Evolutionary conservation across 148 eudicot species (phyloP), one percentile per base, ranked within the genome.

Genomic region (Dianthus caryophyllus): DNA sequence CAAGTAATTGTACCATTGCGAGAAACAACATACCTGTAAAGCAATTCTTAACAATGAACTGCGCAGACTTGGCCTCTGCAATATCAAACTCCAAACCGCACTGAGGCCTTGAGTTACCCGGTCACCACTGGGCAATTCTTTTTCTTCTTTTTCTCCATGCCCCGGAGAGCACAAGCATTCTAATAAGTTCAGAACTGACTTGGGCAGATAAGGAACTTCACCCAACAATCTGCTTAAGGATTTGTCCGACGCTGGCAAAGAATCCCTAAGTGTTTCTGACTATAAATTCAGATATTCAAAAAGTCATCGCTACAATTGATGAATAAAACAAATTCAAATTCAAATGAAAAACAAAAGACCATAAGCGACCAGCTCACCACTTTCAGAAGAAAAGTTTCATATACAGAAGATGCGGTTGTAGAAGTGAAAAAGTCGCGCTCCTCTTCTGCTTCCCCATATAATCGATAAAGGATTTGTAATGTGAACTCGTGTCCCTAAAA

Each of bases 401-500:
- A 94, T n/a, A 81, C 89, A 46, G 97, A 88, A 61, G 88, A 80
- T 20, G 98, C 98, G 63, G 90, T 85, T 63, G 90, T 82, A 36
- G 97, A 90, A 58, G 95, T 84, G 73, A 94, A 83, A 73, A 94
- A 88, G 59, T 94, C 98, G 7, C 70, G 80, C 59, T 88, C 95
- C 77, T 88, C 97, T 83, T 93, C 98, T 47, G 97, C 97, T 79
- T 90, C 97, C 29, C 92, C 87, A 82, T 79, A 88, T 68, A 94
- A 73, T 76, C 83, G 84, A 82, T 84, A 94, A 60, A 94, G 97
- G 80, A 86, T 96, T 76, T 89, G 92, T 75, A 94, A 75, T 44
- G 98, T 94, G 79, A 94, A 86, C 86, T 94, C 98, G 50, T 88
- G 96, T 58, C 98, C 98, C 98, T 94, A 83, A 70, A 80, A 62